Evolutionary conservation across 2,329 filamentous ascomycete species (phyloP).

Genomic region (Verticillium zaregamsianum): DNA sequence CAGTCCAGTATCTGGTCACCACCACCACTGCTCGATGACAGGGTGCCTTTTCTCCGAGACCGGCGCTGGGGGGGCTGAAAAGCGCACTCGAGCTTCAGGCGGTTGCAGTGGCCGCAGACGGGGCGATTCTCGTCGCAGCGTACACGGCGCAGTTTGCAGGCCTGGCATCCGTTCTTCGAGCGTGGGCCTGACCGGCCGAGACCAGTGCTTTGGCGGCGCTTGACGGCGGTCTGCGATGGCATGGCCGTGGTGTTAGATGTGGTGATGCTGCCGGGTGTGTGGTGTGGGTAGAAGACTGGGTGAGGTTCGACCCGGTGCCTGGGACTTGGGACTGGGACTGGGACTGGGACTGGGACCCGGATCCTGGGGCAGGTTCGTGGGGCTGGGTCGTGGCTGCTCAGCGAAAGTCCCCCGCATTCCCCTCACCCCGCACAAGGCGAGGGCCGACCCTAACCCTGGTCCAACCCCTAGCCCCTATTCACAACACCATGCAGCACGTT

Average conservation of each 20-base stretch:
- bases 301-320: no score
- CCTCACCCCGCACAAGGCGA: no score
- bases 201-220: not conserved
- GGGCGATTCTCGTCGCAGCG: not conserved
- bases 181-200: not conserved
- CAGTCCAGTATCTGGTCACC: not conserved
- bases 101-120: not conserved
- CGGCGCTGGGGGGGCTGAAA: not conserved
- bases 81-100: not conserved
- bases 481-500: no score
- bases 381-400: not conserved
- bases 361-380: no score
- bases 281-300: no score
- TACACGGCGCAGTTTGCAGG: constrained; percentile 1
- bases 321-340: no score
- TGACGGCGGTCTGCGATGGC: not conserved
- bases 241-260: not conserved
- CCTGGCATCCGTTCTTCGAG: not conserved
- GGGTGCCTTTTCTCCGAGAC: not conserved
- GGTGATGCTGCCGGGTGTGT: not conserved
- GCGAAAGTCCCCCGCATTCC: no score
- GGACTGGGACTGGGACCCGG: not conserved
- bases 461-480: not conserved
- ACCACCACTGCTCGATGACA: not conserved
- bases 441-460: not conserved